These are phyloP conservation scores for Fusarium drepaniforme DNA, from an alignment of 2,329 filamentous ascomycete species.

Conservation along the genomic window DNA sequence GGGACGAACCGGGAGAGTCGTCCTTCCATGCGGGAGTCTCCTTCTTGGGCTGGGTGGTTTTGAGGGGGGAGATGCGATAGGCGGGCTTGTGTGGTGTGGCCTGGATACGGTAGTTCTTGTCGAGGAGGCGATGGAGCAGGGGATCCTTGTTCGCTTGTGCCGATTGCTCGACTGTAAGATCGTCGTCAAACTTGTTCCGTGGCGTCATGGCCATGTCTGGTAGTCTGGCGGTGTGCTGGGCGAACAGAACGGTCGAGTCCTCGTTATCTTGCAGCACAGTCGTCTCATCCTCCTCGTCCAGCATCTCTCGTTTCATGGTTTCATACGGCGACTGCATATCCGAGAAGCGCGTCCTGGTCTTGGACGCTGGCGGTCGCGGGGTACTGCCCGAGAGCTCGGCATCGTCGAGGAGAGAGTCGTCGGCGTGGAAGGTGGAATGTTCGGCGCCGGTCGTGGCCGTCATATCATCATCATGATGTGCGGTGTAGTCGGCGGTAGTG, in stretches of 20 bases:
- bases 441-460: conserved; percentile 49
- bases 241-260: conserved; percentile 63
- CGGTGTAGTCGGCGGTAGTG: conserved; percentile 62
- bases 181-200: conserved; percentile 57
- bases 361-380: conserved; percentile 68
- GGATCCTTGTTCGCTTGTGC: conserved; percentile 71
- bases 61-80: conserved; percentile 60
- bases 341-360: conserved; percentile 67
- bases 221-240: conserved; percentile 66
- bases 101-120: conserved; percentile 95
- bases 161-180: conserved; percentile 50
- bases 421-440: conserved; percentile 55
- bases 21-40: conserved; percentile 61
- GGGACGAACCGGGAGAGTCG: conserved; percentile 76
- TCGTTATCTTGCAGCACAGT: conserved; percentile 54
- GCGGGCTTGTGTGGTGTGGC: conserved; percentile 82
- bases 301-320: conserved; percentile 75
- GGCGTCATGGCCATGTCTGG: conserved; percentile 75
- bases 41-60: conserved; percentile 52
- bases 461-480: conserved; percentile 54
- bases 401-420: conserved; percentile 78
- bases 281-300: conserved; percentile 56
- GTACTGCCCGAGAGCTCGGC: conserved; percentile 75
- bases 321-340: conserved; percentile 84
- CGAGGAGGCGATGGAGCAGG: conserved; percentile 89